Evolutionary conservation across 257 asterid species (phyloP), one percentile per base, ranked within the genome.

Genomic region (Henckelia pumila): DNA sequence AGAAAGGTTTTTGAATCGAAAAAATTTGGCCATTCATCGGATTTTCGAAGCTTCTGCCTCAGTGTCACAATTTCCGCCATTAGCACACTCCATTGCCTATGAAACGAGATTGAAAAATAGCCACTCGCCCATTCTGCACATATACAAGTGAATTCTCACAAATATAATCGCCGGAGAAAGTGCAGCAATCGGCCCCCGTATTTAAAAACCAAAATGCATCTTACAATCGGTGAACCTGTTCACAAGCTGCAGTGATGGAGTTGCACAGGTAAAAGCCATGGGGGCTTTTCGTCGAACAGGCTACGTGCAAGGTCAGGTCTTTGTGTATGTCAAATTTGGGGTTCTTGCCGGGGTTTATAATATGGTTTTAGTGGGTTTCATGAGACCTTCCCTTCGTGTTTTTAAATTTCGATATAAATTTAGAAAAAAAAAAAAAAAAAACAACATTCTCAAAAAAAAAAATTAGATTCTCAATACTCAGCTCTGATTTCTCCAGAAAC

Each of bases 11-110:
- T 74, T 78, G 64, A 52, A 62, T 19, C 76, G 79, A 14, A 72
- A 56, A 30, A 74, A 59, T 64, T 70, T 81, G 16, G 76, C 81
- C 86, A 81, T 81, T 75, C 81, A 75, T 59, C 62, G 64, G 73
- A 44, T 63, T 29, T n/a, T 71, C 44, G 68, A 29, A 59, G 29
- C 8, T 5, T 57, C 58, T 59, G 64, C 35, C 56, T 67, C 37
- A 29, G 77, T 10, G 66, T 55, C 47, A 29, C 24, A 53, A 17
- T 64, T 71, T 68, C 78, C 77, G 75, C 83, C 82, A 77, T 81
- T 66, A 68, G 52, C 80, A 56, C 33, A 28, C 44, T n/a, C 64
- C 79, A 80, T 73, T 66, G 69, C 33, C 56, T 55, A 64, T 32
- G 26, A 56, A 19, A 25, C 1, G 61, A 59, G 62, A 44, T 44